Evolutionary conservation across 176 grass and related monocot genomes (phyloP).

Genomic region (Aegilops umbellulata): DNA sequence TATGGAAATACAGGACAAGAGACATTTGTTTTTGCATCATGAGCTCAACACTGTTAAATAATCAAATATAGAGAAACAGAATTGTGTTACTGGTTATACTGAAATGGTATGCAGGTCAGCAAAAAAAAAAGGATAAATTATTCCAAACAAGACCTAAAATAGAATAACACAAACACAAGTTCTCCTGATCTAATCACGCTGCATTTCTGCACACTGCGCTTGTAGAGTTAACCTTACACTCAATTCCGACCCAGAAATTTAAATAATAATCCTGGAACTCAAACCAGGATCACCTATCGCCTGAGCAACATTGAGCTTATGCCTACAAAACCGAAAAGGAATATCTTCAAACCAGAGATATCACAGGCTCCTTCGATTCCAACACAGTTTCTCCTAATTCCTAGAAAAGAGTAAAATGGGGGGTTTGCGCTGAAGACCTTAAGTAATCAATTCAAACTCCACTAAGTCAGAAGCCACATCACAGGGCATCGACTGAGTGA

Average conservation of each 20-base stretch:
- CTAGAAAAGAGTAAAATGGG: not conserved
- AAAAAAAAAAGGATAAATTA: not conserved
- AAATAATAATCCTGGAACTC: not conserved
- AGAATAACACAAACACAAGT: not conserved
- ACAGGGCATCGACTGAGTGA: slow-evolving; percentile 8
- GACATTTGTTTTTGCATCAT: not conserved
- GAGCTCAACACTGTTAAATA: slow-evolving; percentile 9
- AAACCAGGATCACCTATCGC: not conserved
- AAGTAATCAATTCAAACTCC: not conserved
- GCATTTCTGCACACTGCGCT: slow-evolving; percentile 1
- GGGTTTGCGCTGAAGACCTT: not conserved
- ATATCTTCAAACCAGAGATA: not conserved
- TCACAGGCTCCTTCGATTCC: not conserved
- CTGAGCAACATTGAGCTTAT: not conserved
- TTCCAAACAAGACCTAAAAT: not conserved
- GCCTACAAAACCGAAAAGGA: slow-evolving; percentile 4
- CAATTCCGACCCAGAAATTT: not conserved
- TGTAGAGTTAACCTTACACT: not conserved
- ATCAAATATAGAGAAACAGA: slow-evolving; percentile 4
- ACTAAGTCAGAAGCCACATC: not conserved
- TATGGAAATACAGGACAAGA: not conserved
- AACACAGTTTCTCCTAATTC: not conserved
- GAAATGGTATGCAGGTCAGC: slow-evolving; percentile 15
- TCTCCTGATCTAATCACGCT: not conserved
- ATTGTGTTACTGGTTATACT: not conserved